A percentile compares a stretch with the other conserved stretches of the same genome.
phyloP scores from a whole-genome alignment of 2,329 filamentous ascomycete species.

The Calycina herbarum region DNA sequence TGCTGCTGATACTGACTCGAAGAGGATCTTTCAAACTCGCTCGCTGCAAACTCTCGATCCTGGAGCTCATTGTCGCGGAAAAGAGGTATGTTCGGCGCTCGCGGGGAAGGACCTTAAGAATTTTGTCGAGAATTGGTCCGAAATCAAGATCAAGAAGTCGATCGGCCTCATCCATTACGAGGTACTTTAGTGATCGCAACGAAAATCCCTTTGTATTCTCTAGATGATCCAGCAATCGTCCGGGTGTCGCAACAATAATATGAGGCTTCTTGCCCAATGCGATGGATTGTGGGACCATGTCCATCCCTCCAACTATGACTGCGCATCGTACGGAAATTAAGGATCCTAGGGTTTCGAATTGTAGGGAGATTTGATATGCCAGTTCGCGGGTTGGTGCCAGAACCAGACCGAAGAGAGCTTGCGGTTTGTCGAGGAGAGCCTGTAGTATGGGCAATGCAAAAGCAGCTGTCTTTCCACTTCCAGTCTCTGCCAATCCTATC shows the following conservation, averaged over 20 bases:
- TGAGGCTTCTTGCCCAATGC: conserved; percentile 95
- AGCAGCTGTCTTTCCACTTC: conserved; percentile 92
- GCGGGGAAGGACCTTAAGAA: conserved; percentile 81
- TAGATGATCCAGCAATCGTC: conserved; percentile 84
- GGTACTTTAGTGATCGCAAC: conserved; percentile 75
- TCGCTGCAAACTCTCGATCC: conserved; percentile 88
- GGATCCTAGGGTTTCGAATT: conserved; percentile 84
- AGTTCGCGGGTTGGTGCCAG: conserved; percentile 92
- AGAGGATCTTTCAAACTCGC: conserved; percentile 84
- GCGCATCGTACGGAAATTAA: conserved; percentile 85
- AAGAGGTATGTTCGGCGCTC: conserved; percentile 84
- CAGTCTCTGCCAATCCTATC: conserved; percentile 93
- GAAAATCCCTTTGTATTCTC: conserved; percentile 98
- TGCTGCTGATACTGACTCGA: conserved; percentile 76
- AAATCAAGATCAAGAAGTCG: conserved; percentile 92
- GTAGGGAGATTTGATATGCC: conserved; percentile 84
- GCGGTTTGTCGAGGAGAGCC: conserved; percentile 83
- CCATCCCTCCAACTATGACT: conserved; percentile 88
- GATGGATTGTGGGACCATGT: conserved; percentile 91
- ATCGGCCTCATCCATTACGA: conserved; percentile 96
- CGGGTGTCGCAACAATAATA: conserved; percentile 88
- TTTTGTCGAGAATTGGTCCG: conserved; percentile 87
- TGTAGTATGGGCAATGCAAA: conserved; percentile 94
- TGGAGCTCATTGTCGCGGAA: conserved; percentile 90
- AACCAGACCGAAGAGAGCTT: conserved; percentile 82